Evolutionary conservation across 2,329 filamentous ascomycete genomes (phyloP).

Genomic region (Apiospora koreana): DNA sequence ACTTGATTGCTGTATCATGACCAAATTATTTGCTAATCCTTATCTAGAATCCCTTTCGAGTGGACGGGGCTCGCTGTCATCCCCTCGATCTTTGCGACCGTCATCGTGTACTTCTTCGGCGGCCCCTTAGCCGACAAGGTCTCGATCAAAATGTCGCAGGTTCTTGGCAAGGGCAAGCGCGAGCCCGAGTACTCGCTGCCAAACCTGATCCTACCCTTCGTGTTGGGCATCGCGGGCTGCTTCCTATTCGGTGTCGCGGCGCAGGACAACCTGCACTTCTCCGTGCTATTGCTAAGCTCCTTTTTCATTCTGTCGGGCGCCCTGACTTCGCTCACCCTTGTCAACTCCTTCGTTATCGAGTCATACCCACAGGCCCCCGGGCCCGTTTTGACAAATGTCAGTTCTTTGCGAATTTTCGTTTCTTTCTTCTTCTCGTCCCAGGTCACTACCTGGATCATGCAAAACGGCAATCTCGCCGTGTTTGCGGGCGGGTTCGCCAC

Average conservation of each 20-base stretch:
- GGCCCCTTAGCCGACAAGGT: slow-evolving; percentile 35
- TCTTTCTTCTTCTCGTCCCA: slow-evolving; percentile 22
- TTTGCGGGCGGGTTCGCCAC: slow-evolving; percentile 18
- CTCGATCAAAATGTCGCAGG: slow-evolving; percentile 23
- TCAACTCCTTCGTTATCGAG: slow-evolving; percentile 28
- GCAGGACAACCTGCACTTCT: slow-evolving; percentile 22
- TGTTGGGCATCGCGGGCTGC: slow-evolving; percentile 22
- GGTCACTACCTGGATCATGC: slow-evolving; percentile 23
- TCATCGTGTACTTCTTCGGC: slow-evolving; percentile 28
- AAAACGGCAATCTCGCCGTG: slow-evolving; percentile 18
- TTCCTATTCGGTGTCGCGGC: slow-evolving; percentile 27
- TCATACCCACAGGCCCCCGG: slow-evolving; percentile 27
- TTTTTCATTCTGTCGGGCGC: slow-evolving; percentile 24
- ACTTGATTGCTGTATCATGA: background rate
- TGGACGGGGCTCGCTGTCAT: slow-evolving; percentile 19
- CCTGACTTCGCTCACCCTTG: slow-evolving; percentile 23
- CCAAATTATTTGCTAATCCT: slow-evolving; percentile 4
- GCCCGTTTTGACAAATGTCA: slow-evolving; percentile 24
- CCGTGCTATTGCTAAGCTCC: slow-evolving; percentile 23
- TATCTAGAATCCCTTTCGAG: slow-evolving; percentile 16
- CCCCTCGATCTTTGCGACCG: slow-evolving; percentile 19
- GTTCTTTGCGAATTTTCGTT: slow-evolving; percentile 23
- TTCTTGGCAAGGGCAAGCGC: slow-evolving; percentile 21
- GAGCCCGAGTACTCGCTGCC: slow-evolving; percentile 29
- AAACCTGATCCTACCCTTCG: slow-evolving; percentile 27